A percentile compares a stretch with the other conserved stretches of the same genome.
Evolutionary conservation across 2,329 filamentous ascomycete species (phyloP).

Genomic region (Sporothrix schenckii): DNA sequence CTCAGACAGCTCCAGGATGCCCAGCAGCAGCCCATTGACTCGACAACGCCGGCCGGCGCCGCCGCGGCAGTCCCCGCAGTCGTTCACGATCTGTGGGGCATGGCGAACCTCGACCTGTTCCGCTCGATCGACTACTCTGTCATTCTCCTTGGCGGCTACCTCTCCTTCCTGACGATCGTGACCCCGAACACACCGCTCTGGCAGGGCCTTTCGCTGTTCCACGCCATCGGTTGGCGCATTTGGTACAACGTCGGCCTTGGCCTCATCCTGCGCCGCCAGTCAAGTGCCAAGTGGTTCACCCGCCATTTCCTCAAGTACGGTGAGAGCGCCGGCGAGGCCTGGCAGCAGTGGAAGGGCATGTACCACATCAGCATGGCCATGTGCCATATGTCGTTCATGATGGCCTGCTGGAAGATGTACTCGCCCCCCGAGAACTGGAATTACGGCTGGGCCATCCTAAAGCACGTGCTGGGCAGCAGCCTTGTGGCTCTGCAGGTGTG

Average conservation of each 20-base stretch:
- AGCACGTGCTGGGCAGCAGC: constrained; percentile 80
- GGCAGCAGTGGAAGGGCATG: constrained; percentile 96
- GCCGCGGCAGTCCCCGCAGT: constrained; percentile 57
- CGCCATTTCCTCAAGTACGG: constrained; percentile 97
- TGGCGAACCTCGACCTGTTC: constrained; percentile 84
- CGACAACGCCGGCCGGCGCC: neutral
- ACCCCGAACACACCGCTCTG: constrained; percentile 77
- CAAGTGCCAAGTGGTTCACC: constrained; percentile 90
- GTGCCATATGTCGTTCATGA: constrained; percentile 85
- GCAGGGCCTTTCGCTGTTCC: constrained; percentile 77
- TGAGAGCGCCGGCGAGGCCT: constrained; percentile 86
- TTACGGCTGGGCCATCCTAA: constrained; percentile 80
- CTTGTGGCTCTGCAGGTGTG: constrained; percentile 87
- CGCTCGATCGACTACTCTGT: constrained; percentile 82
- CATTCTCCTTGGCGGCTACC: constrained; percentile 73
- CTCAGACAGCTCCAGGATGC: constrained; percentile 24
- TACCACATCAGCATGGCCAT: constrained; percentile 92
- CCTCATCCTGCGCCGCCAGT: constrained; percentile 81
- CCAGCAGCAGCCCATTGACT: constrained; percentile 22
- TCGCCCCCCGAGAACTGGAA: constrained; percentile 81
- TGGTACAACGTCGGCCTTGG: constrained; percentile 93
- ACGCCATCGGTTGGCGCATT: constrained; percentile 80
- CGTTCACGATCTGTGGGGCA: constrained; percentile 81
- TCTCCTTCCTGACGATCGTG: constrained; percentile 70
- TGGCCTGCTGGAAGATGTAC: constrained; percentile 97